A percentile compares a stretch with the other conserved stretches of the same genome.
Conservation (phyloP, 1,284 basidiomycete species). For the Pseudozyma flocculosa region DNA sequence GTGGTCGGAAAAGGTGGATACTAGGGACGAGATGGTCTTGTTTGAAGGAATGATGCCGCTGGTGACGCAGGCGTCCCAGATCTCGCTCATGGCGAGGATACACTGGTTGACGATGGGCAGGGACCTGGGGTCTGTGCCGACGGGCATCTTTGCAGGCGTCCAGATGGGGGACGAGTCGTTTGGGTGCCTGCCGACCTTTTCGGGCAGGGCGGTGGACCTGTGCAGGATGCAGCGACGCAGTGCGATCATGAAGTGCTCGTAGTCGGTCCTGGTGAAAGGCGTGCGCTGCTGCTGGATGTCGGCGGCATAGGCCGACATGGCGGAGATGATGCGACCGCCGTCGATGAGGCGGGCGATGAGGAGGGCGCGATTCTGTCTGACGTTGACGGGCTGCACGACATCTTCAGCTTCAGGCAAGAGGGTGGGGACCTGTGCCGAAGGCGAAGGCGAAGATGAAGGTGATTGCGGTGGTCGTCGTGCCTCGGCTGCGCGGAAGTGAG, state of each 20-base stretch:
- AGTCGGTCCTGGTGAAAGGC: conserved; percentile 9
- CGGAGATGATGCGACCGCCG: conserved; percentile 24
- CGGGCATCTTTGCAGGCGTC: conserved; percentile 13
- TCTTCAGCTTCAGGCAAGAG: no score
- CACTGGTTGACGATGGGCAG: conserved; percentile 23
- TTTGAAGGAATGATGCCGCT: conserved; percentile 5
- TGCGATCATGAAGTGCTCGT: conserved; percentile 17
- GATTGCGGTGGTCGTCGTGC: no score
- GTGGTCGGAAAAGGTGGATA: conserved; percentile 8
- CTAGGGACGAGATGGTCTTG: conserved; percentile 20
- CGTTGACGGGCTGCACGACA: no score
- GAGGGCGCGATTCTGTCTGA: conserved; percentile 4
- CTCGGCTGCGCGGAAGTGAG: no score
- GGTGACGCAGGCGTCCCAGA: conserved; percentile 21
- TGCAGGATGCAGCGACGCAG: conserved; percentile 7
- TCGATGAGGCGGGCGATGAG: conserved; percentile 23
- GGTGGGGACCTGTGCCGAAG: no score
- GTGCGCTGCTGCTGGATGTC: conserved; percentile 12
- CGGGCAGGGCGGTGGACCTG: not conserved
- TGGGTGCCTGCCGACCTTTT: no score
- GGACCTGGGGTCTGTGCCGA: conserved; percentile 12
- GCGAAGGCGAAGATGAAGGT: no score
- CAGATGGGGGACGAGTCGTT: conserved; percentile 5
- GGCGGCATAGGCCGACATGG: conserved; percentile 19
- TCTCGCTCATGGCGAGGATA: conserved; percentile 25